Evolutionary conservation across 768 basidiomycete genomes (phyloP), one percentile per base, ranked within the genome.

Genomic region (Hygrocybe coccinea): DNA sequence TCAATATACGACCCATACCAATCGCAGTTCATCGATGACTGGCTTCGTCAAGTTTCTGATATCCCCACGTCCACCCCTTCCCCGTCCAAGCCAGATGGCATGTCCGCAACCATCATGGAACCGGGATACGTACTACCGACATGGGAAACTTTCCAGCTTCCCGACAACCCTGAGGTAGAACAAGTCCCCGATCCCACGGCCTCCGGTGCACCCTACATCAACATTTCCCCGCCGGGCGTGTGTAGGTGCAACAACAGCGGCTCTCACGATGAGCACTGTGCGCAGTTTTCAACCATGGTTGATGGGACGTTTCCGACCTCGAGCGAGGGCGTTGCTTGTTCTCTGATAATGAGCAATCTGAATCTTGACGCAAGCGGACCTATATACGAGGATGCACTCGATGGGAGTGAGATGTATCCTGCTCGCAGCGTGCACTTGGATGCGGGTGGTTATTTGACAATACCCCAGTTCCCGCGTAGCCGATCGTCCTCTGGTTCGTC

Each of bases 1-100:
- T 68, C 76, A 66, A 69, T 75, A 65, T 72, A 71, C 60, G 75
- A 80, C 57, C 61, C 68, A n/a, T 66, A 69, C 24, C 71, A 75
- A 60, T 68, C 72, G 36, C 73, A 74, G 25, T 73, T 76, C 55
- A 78, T 85, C 41, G 84, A 84, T 62, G 83, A 86, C 55, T 86
- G 84, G 84, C 72, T 85, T 53, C 77, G 77, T 52, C 79, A 83
- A 60, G 71, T 83, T 60, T 74, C 74, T 50, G 64, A 62, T 61
- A 65, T 72, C 57, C 62, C 72, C 58, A 12, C 59, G 55, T 38
- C 62, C 12, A 17, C 52, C 47, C n/a, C 46, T 1, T 22, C 45
- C 15, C 54, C 33, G 11, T 25, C 38, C 29, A 33, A 15, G 3
- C 15, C 4, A 12, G 44, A 43, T 11, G 10, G 24, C 36, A 41